Evolutionary conservation across 2,329 filamentous ascomycete species (phyloP), one percentile per base, ranked within the genome.

Genomic region (Colletotrichum neosansevieriae): DNA sequence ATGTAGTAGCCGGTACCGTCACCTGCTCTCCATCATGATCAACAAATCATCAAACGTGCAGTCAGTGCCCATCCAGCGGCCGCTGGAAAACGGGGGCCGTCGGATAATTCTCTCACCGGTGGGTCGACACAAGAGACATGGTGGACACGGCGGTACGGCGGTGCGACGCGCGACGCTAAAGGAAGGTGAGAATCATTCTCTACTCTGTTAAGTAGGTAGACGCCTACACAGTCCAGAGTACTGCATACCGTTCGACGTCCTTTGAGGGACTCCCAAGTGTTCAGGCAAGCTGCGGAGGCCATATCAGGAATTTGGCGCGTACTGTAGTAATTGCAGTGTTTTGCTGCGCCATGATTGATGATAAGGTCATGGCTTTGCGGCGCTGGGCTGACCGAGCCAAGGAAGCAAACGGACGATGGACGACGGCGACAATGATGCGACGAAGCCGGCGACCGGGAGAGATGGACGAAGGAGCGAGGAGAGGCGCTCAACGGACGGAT

Each of bases 391-490:
- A 38, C 36, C 15, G 36, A 38, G 42, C 42, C n/a, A 24, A 53
- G 49, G 15, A 45, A 36, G 11, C 49, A 34, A 4, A 49, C 19
- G 21, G 45, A 3, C 2, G 45, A 19, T 10, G 11, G 17, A 12
- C 17, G 17, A 49, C 15, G 6, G n/a, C 42, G 6, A 45, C 12
- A 45, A 45, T 45, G 4, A 45, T 45, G 42, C 13, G 42, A 45
- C 15, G 42, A 38, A 38, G 36, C 36, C n/a, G 15, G 15, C 47
- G 47, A 34, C 13, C 47, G 7, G 7, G 15, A 29, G 29, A 58
- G 38, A 36, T 29, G 61, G 19, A 42, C 61, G 61, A 36, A 74
- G 29, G 17, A 17, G 34, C 47, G n/a, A 51, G 29, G 21, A 15
- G 29, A 29, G 29, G 29, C 29, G 29, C 29, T 29, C 6, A 29